A percentile compares a stretch with the other conserved stretches of the same genome.
Evolutionary conservation across 768 basidiomycete genomes (phyloP).

Genomic region (Gymnopilus junonius): DNA sequence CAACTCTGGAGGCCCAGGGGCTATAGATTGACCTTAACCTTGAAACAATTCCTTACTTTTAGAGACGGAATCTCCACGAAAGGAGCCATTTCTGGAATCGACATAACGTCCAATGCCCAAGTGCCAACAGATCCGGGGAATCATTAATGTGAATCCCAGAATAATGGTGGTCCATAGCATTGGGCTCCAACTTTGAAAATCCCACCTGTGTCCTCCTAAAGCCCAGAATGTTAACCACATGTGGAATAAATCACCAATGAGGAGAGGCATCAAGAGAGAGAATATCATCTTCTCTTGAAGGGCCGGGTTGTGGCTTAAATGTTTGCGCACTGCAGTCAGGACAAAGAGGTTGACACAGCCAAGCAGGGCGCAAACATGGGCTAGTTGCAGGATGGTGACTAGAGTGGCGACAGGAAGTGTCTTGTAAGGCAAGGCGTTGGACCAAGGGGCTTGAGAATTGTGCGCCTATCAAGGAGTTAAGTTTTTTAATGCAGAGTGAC

Average conservation of each 20-base stretch:
- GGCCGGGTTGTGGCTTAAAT: slow-evolving; percentile 60
- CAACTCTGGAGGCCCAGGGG: background rate
- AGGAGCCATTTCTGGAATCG: slow-evolving; percentile 58
- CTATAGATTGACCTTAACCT: background rate
- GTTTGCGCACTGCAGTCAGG: slow-evolving; percentile 60
- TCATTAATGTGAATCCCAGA: slow-evolving; percentile 64
- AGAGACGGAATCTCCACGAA: slow-evolving; percentile 19
- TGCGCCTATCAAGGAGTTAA: slow-evolving; percentile 53
- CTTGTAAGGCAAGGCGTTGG: slow-evolving; percentile 49
- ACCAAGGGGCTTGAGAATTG: slow-evolving; percentile 80
- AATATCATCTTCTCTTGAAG: slow-evolving; percentile 75
- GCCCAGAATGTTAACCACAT: slow-evolving; percentile 75
- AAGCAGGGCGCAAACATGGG: slow-evolving; percentile 76
- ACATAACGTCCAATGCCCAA: slow-evolving; percentile 77
- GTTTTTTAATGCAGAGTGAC: background rate
- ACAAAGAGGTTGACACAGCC: slow-evolving; percentile 74
- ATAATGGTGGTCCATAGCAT: slow-evolving; percentile 73
- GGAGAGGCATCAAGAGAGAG: slow-evolving; percentile 67
- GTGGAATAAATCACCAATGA: slow-evolving; percentile 72
- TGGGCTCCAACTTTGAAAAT: slow-evolving; percentile 62
- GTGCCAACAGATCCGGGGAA: slow-evolving; percentile 77
- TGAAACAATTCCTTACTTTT: background rate
- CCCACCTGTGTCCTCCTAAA: slow-evolving; percentile 71
- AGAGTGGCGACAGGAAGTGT: slow-evolving; percentile 63
- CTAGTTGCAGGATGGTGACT: slow-evolving; percentile 76